These are phyloP conservation scores for Debaryomycetaceae sp. DNA, from an alignment of 1,139 yeast species.

Conservation along the genomic window DNA sequence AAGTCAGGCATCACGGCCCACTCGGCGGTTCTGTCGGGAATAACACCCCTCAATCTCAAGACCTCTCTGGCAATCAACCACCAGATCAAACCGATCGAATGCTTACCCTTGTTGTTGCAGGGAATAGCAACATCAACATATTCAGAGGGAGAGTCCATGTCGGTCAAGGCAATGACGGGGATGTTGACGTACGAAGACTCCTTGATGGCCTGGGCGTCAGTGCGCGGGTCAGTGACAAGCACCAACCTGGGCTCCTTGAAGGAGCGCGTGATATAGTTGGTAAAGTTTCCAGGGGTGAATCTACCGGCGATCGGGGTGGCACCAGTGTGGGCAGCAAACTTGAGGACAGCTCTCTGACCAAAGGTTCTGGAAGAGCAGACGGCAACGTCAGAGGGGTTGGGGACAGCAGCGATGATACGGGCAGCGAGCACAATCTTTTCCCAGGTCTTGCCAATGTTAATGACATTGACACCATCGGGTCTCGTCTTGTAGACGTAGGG, in stretches of 20 bases:
- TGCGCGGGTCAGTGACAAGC: constrained; percentile 99
- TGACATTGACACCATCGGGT: constrained; percentile 99
- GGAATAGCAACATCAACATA: constrained; percentile 99
- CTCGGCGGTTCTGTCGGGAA: constrained; percentile 93
- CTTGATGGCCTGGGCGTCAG: constrained; percentile 99
- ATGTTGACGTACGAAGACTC: constrained; percentile 99
- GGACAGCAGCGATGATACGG: constrained; percentile 98
- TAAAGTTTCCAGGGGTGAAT: constrained; percentile 99
- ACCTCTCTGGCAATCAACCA: constrained; percentile 99
- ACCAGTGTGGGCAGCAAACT: constrained; percentile 99
- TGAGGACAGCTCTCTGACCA: constrained; percentile 99
- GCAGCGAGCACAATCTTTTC: constrained; percentile 99
- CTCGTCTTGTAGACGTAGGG: constrained; percentile 99
- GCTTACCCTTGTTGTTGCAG: constrained; percentile 99
- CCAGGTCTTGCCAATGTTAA: constrained; percentile 99
- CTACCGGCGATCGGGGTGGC: constrained; percentile 99
- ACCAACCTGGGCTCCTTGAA: constrained; percentile 99
- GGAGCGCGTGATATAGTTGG: constrained; percentile 99
- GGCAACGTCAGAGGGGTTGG: constrained; percentile 97
- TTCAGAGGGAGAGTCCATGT: constrained; percentile 98
- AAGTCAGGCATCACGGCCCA: constrained; percentile 99
- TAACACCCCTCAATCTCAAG: constrained; percentile 96
- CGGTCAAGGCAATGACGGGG: constrained; percentile 98
- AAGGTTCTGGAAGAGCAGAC: constrained; percentile 98
- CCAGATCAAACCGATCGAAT: constrained; percentile 99